Base-by-base conservation (phyloP, 345 rosid genomes). In the Durio zibethinus region DNA sequence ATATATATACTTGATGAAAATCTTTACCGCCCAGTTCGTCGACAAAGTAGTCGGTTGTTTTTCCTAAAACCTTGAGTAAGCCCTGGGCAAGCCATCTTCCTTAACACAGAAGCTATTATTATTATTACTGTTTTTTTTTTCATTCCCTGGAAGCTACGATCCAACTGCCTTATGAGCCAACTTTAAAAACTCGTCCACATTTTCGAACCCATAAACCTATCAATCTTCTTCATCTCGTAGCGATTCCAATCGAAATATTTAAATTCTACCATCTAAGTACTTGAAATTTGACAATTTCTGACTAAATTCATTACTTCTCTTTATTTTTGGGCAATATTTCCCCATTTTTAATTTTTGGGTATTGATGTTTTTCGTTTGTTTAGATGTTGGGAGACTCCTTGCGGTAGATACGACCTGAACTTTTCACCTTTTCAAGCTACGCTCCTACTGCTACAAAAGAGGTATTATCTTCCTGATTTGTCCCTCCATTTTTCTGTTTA, bases 311-410 rank as follows among this genome's bases (percentile, higher is more conserved):
- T 18, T 5, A 1, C 61, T 52, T 71, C 20, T 71, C 35, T 71
- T 31, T 50, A 2, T 20, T 71, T 71, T 2, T 33, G 42, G 25
- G 23, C 20, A 10, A 31, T 50, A 31, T 31, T 52, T 71, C 20
- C 16, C 21, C 29, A n/a, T 50, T 71, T 20, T 50, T 6, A 27
- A 45, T 15, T 69, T 35, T 2, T 70, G 42, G 60, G 60, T 50
- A 48, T 71, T 50, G 60, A 31, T 47, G 14, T 27, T 70, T 75
- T 36, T 36, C 10, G 53, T 42, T 23, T 56, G 50, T 16, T 59
- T 57, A 73, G 66, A 73, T 73, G 64, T 73, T 73, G 66, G 66
- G 53, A 29, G 52, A 36, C 33, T 73, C 52, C 65, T 57, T 57
- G 53, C 52, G 53, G 36, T 38, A 59, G 66, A 38, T n/a, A 56